Percentiles rank a stretch among this genome's conserved stretches.
phyloP scores from a whole-genome alignment of 1,139 yeast genomes.

The Meyerozyma sp. region DNA sequence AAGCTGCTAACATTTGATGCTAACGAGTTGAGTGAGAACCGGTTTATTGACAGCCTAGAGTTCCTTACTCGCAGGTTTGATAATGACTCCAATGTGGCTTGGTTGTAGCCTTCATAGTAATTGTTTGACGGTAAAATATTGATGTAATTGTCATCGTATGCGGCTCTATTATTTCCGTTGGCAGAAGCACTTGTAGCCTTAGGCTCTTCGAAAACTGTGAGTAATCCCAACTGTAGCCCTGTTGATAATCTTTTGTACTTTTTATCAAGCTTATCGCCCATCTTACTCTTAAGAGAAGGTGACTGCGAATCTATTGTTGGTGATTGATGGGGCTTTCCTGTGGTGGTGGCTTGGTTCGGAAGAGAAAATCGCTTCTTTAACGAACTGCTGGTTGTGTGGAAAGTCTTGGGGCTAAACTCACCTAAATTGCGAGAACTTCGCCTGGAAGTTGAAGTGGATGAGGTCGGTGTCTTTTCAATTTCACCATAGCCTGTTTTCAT shows the following conservation, averaged over 20 bases:
- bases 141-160: conserved; percentile 27
- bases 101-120: conserved; percentile 28
- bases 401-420: conserved; percentile 30
- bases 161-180: conserved; percentile 6
- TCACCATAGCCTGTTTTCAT: conserved; percentile 2
- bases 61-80: conserved; percentile 9
- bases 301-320: conserved; percentile 5
- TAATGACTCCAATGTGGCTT: conserved; percentile 28
- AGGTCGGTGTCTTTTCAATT: conserved; percentile 5
- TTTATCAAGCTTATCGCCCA: conserved; percentile 12
- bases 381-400: conserved; percentile 25
- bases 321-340: conserved; percentile 4
- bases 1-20: conserved; percentile 39
- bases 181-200: conserved; percentile 1
- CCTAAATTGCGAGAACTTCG: conserved; percentile 14
- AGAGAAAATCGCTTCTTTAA: conserved; percentile 25
- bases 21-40: conserved; percentile 37
- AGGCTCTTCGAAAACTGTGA: conserved; percentile 38
- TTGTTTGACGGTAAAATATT: conserved; percentile 20
- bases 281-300: conserved; percentile 7
- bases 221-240: conserved; percentile 36
- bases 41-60: conserved; percentile 9
- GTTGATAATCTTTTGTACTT: conserved; percentile 30
- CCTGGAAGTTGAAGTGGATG: conserved; percentile 13
- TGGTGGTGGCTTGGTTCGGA: conserved; percentile 11